A percentile compares a stretch with the other conserved stretches of the same genome.
Evolutionary conservation across 2,329 filamentous ascomycete genomes (phyloP).

Genomic region (Sarocladium strictum): DNA sequence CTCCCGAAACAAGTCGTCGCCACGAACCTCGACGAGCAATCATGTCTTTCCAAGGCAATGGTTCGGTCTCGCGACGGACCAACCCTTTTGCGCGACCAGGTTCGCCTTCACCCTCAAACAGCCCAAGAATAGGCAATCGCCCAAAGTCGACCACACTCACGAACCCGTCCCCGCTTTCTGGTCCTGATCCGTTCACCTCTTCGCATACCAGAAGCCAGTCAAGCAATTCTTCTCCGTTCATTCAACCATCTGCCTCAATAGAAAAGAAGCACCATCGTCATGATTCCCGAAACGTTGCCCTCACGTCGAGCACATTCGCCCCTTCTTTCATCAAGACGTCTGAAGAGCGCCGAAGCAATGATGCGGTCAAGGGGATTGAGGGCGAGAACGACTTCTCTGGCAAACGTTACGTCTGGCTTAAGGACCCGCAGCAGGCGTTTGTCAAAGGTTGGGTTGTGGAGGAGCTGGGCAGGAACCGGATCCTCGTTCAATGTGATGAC

Average conservation of each 20-base stretch:
- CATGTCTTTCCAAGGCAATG: slow-evolving; percentile 30
- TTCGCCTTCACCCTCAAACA: slow-evolving; percentile 57
- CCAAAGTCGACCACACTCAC: slow-evolving; percentile 73
- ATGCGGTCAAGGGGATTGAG: slow-evolving; percentile 68
- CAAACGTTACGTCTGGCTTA: slow-evolving; percentile 96
- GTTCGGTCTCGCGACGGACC: slow-evolving; percentile 62
- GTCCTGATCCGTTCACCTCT: slow-evolving; percentile 29
- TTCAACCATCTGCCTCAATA: not conserved
- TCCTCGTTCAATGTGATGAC: slow-evolving; percentile 91
- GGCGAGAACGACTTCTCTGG: slow-evolving; percentile 99
- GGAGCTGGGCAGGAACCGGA: slow-evolving; percentile 60
- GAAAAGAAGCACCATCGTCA: slow-evolving; percentile 32
- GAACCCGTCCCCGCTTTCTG: slow-evolving; percentile 44
- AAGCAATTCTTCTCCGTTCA: slow-evolving; percentile 35
- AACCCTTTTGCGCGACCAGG: slow-evolving; percentile 69
- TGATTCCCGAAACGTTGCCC: slow-evolving; percentile 58
- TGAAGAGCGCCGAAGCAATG: slow-evolving; percentile 55
- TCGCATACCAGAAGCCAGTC: slow-evolving; percentile 67
- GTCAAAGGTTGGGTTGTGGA: slow-evolving; percentile 89
- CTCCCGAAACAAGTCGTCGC: not conserved
- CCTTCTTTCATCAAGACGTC: slow-evolving; percentile 93
- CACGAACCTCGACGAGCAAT: not conserved
- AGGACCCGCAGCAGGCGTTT: slow-evolving; percentile 80
- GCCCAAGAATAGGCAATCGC: slow-evolving; percentile 36
- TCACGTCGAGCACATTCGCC: slow-evolving; percentile 76